Evolutionary conservation across 2,329 filamentous ascomycete species (phyloP).

Genomic region (Microcyclospora tardicrescens): DNA sequence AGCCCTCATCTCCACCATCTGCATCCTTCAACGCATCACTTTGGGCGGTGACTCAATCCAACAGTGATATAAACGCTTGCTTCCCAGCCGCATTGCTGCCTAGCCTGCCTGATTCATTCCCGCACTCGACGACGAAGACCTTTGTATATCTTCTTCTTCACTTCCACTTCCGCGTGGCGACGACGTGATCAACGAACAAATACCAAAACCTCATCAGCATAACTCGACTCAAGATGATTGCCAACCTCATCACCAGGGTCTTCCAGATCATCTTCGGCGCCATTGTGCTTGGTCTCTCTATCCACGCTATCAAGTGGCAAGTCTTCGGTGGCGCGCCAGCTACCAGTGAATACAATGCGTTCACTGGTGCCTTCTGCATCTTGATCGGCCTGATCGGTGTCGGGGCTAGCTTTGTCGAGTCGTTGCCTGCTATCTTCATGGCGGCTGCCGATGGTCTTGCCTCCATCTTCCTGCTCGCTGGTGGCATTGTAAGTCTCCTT

Average conservation of each 20-base stretch:
- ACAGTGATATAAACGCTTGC: too few species aligned
- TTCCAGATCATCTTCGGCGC: slow-evolving; percentile 15
- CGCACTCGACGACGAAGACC: too few species aligned
- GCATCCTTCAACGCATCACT: too few species aligned
- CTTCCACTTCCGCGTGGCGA: too few species aligned
- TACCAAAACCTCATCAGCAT: too few species aligned
- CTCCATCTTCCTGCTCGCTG: slow-evolving; percentile 13
- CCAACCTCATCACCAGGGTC: slow-evolving; percentile 6
- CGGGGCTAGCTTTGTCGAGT: slow-evolving; percentile 10
- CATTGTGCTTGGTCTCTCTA: slow-evolving; percentile 17
- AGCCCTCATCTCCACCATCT: too few species aligned
- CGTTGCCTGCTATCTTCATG: slow-evolving; percentile 10
- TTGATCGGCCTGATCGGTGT: slow-evolving; percentile 13
- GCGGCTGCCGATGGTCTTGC: slow-evolving; percentile 12
- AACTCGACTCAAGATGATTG: slow-evolving; percentile 4
- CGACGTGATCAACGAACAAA: too few species aligned
- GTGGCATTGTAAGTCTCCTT: slow-evolving; percentile 15
- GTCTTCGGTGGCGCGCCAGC: slow-evolving; percentile 8
- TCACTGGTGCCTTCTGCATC: slow-evolving; percentile 14
- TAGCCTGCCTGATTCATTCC: too few species aligned
- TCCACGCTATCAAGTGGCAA: slow-evolving; percentile 14
- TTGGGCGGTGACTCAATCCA: too few species aligned
- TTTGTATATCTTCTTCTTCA: too few species aligned
- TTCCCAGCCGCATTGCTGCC: too few species aligned
- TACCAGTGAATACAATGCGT: slow-evolving; percentile 12